Evolutionary conservation across 2,329 filamentous ascomycete species (phyloP), one percentile per base, ranked within the genome.

Genomic region (Colletotrichum salicis): DNA sequence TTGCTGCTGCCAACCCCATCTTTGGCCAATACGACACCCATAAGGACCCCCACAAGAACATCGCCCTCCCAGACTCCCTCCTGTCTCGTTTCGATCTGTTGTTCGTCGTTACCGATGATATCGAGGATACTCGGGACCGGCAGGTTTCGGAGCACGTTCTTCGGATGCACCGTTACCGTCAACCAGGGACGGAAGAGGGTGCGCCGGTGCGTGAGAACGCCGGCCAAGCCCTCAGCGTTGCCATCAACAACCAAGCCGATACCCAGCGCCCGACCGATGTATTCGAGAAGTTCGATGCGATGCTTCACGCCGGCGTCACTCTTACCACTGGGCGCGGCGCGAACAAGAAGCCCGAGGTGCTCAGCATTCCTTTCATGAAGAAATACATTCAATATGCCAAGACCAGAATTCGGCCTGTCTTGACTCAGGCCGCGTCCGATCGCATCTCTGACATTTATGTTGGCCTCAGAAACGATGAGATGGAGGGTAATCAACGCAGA

Each of bases 331-430:
- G 93, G 11, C 90, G 94, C 51, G 93, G 94, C 12, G 85, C 92
- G 31, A 90, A 90, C 76, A 93, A 93, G 81, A 92, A 93, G 75
- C 90, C 93, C 5, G 95, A 98, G 80, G 94, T 99, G 15, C 86
- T 99, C 65, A 97, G 94, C 83, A 98, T 99, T 72, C 94, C 95
- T 0, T 99, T 99, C 83, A 95, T 99, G 86, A 99, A 99, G 86
- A 99, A 99, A 84, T 99, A 98, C 82, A 97, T 99, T 57, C 96
- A 99, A 80, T 99, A 99, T 81, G 95, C 96, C 75, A 99, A 99
- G 85, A 93, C 90, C 45, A 88, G 96, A 79, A 89, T 97, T 78
- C 97, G 95, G 88, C 96, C 96, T 0, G 86, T 97, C 52, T 86
- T 99, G 73, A 97, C 95, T 0, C 94, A 96, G 79, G 94, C 94